Evolutionary conservation across 257 asterid genomes (phyloP), one percentile per base, ranked within the genome.

Genomic region (Prunella vulgaris): DNA sequence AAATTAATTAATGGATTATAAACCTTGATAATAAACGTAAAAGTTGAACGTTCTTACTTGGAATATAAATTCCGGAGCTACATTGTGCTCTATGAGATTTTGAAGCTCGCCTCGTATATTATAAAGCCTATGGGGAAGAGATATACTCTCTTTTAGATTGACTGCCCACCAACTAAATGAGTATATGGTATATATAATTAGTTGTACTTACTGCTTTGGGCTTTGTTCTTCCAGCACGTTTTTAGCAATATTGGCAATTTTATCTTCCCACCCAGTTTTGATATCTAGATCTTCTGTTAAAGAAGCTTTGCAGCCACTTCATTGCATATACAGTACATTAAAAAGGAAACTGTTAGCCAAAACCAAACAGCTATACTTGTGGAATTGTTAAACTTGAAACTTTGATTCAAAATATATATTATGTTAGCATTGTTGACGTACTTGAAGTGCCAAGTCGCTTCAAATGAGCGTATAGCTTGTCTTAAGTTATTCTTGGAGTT

Each of bases 401-500:
- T 33, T 32, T 53, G 64, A 58, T 57, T 78, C 9, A 53, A 10
- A 51, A 48, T 53, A 61, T 57, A 24, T 54, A 53, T 52, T 37
- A 52, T 35, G 32, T 22, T 63, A 42, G 12, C 69, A 63, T 66
- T 65, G 60, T 44, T 51, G 57, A 75, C 59, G 52, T 85, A 89
- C 96, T 73, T 78, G 76, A 76, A 74, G 70, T 81, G 83, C 88
- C 95, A 87, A 68, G 96, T 89, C 57, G 97, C 94, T 85, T 90
- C 94, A 18, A 90, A 90, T 33, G 97, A 90, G 30, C 97, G 96
- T 53, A 86, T 77, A 13, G 96, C 97, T 81, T 90, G 97, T 79
- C 97, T 80, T 69, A 90, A 81, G 78, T 90, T 90, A 63, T 88
- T 84, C 86, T 88, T 87, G 68, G 96, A 84, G 73, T 73, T 82